Evolutionary conservation across 305 asterid genomes (phyloP).

Genomic region (Ajuga reptans): DNA sequence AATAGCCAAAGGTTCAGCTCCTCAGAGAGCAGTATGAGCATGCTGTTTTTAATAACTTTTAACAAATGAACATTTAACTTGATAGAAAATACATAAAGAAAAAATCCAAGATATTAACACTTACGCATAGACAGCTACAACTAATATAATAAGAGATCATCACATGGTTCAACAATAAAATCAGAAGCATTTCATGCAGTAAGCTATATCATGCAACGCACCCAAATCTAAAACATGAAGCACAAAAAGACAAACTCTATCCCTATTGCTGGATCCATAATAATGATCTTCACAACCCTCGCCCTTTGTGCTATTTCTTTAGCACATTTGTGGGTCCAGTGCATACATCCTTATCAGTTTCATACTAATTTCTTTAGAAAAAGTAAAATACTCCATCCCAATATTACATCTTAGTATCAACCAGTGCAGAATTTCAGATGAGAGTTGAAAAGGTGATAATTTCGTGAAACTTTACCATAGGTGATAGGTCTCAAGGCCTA

Average conservation of each 20-base stretch:
- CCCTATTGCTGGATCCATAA: not conserved
- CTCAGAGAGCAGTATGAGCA: not conserved
- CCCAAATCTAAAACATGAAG: not conserved
- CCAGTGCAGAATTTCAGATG: not conserved
- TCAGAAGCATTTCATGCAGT: not conserved
- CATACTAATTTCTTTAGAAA: not conserved
- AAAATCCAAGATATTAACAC: not conserved
- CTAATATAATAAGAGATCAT: not conserved
- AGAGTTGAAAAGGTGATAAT: not conserved
- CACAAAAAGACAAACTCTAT: not conserved
- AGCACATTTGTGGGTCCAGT: not conserved
- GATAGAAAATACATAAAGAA: constrained; percentile 8
- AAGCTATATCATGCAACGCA: not conserved
- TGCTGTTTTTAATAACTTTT: not conserved
- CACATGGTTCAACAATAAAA: not conserved
- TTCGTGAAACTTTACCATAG: not conserved
- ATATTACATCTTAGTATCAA: not conserved
- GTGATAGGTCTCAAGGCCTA: not conserved
- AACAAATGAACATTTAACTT: not conserved
- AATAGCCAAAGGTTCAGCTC: constrained; percentile 14
- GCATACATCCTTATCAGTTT: not conserved
- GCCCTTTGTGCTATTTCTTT: not conserved
- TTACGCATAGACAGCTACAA: not conserved
- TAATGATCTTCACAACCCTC: not conserved
- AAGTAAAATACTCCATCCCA: not conserved